Evolutionary conservation across 2,329 filamentous ascomycete species (phyloP), one percentile per base, ranked within the genome.

Genomic region (Fusarium sp.): DNA sequence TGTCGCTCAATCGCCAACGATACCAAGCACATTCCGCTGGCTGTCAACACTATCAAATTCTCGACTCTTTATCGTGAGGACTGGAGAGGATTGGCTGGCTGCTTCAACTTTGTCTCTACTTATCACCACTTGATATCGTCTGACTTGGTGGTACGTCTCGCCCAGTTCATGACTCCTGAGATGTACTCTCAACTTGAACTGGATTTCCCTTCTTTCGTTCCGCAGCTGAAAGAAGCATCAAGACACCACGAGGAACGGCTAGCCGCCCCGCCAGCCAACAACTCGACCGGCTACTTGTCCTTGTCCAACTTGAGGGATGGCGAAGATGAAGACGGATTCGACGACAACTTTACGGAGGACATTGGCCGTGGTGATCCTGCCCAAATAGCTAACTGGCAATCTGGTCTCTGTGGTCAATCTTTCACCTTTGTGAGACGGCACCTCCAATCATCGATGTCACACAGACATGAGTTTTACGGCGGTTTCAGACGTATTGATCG

Each of bases 1-100:
- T 72, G 70, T 42, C 57, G 50, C 14, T 53, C 33, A 0, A 50
- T 72, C 7, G 57, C 61, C 3, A 22, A 52, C 1, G 70, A 72
- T 7, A 59, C 58, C 0, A 26, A 15, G 2, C 2, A 19, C 2
- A 28, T 72, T 4, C 50, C 67, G 2, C 11, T 72, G 0, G 4
- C 6, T 1, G 10, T 60, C 15, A 72, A 72, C 9, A 40, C 54
- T 0, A 42, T 71, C 2, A 19, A 54, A 7, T 71, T 72, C 36
- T 69, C 56, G 3, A 72, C 70, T 0, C 11, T 55, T 1, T 58
- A 57, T 11, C 60, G 60, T 1, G 46, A 67, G 5, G 47, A 60
- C 0, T 52, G 50, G 43, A 36, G 54, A 0, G 28, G 17, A 5
- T 36, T 63, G 5, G 62, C 63, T 0, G 44, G 49, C 15, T 66